Conservation (phyloP, 805 yeast species). For the Nakazawaea holstii region DNA sequence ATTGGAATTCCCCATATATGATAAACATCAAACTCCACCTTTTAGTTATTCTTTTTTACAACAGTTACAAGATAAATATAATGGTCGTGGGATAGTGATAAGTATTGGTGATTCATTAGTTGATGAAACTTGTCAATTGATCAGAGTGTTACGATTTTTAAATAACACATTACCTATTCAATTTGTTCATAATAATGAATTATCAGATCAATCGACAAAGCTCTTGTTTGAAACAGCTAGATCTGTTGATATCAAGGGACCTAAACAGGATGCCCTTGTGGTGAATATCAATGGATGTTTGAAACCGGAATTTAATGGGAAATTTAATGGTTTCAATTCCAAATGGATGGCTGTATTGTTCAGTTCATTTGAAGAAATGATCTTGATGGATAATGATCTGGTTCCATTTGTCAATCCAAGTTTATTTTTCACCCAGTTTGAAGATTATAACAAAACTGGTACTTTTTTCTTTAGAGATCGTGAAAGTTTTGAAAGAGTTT, state of each 20-base stretch:
- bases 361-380: constrained; percentile 51
- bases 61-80: constrained; percentile 21
- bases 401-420: constrained; percentile 31
- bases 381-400: constrained; percentile 50
- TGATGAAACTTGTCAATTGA: constrained; percentile 40
- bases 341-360: constrained; percentile 56
- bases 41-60: constrained; percentile 19
- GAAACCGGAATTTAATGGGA: constrained; percentile 17
- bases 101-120: constrained; percentile 41
- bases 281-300: constrained; percentile 27
- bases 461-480: constrained; percentile 49
- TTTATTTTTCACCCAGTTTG: constrained; percentile 28
- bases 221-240: constrained; percentile 31
- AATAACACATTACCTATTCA: constrained; percentile 46
- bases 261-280: constrained; percentile 23
- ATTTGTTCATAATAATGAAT: constrained; percentile 37
- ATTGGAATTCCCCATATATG: constrained; percentile 1
- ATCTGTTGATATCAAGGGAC: constrained; percentile 22
- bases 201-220: constrained; percentile 26
- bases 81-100: constrained; percentile 51
- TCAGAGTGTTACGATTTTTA: constrained; percentile 43
- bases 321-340: constrained; percentile 25
- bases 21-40: not conserved
- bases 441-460: constrained; percentile 28
- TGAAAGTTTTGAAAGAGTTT: constrained; percentile 22